Base-by-base conservation (phyloP, 129 eudicot species). In the Flaveria linearis region DNA sequence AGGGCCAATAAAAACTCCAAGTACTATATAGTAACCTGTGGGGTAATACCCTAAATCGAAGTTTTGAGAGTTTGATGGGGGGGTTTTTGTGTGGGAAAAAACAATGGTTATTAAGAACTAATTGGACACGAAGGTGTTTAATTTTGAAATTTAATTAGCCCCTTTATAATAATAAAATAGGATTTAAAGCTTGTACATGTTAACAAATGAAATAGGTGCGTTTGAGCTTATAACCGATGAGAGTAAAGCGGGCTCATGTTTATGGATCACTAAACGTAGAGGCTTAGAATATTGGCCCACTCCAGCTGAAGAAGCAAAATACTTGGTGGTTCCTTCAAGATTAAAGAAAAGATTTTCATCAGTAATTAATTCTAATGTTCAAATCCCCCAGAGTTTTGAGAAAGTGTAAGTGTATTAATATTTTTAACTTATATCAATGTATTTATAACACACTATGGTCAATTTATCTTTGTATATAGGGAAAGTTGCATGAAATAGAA, bases 231-330 rank as follows among this genome's bases (percentile, higher is more conserved):
- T 94, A 52, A 77, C 45, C 5, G 91, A 94, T 81, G 98, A 88
- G 81, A 91, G 74, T 84, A 91, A 85, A 86, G 89, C 97, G 57
- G 98, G 98, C 16, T 66, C 96, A 11, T 94, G 98, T 77, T 81
- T 94, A 77, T 94, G 98, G 98, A 86, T 94, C 76, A 87, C 96
- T 64, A 83, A 86, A 9, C 87, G 96, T 69, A 83, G 91, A 76
- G 98, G 98, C 30, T 12, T 86, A 53, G 97, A 94, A 75, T 94
- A 94, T 49, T 94, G 98, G 98, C 98, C 98, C 50, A 88, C 91
- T 79, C 97, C 98, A 33, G 50, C 39, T 20, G 98, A 94, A 86
- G 88, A 94, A 91, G 91, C 90, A 72, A 94, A 94, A 82, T 94
- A 85, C 47, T 78, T 85, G 71, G 57, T 93, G 16, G 82, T 55